Evolutionary conservation across 2,329 filamentous ascomycete species (phyloP).

Genomic region (Waltergamsia citrina): DNA sequence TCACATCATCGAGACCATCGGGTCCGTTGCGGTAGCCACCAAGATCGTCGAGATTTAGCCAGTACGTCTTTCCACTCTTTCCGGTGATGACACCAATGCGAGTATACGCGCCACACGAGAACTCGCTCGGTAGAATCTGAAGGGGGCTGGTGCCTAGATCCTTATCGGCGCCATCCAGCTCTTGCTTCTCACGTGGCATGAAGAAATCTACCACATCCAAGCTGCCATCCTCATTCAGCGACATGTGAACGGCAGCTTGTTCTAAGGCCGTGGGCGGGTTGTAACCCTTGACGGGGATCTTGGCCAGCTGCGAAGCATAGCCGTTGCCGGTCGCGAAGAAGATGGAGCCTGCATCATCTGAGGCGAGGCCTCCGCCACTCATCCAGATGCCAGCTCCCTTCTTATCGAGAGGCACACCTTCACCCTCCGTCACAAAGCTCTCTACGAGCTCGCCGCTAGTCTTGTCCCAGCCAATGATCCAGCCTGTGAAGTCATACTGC

Average conservation of each 20-base stretch:
- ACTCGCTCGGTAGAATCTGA: conserved; percentile 28
- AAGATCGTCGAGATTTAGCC: conserved; percentile 28
- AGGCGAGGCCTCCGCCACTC: conserved; percentile 27
- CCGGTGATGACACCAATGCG: conserved; percentile 39
- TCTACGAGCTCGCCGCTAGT: conserved; percentile 25
- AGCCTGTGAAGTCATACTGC: conserved; percentile 45
- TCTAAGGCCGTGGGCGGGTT: conserved; percentile 30
- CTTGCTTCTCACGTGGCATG: conserved; percentile 41
- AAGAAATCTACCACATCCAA: conserved; percentile 41
- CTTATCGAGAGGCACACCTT: conserved; percentile 24
- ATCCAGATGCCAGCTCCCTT: conserved; percentile 34
- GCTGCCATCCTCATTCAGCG: conserved; percentile 27
- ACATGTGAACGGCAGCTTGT: conserved; percentile 34
- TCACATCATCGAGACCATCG: conserved; percentile 27
- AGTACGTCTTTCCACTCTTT: conserved; percentile 40
- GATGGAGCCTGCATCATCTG: conserved; percentile 27
- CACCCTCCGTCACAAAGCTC: conserved; percentile 28
- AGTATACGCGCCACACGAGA: conserved; percentile 30
- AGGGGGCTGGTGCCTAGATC: conserved; percentile 38
- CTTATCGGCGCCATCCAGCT: conserved; percentile 38
- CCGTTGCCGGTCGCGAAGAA: conserved; percentile 29
- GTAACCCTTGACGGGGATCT: conserved; percentile 25
- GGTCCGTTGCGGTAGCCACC: conserved; percentile 27
- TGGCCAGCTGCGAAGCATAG: conserved; percentile 27
- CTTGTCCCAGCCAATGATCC: conserved; percentile 38